Evolutionary conservation across 257 asterid genomes (phyloP).

Genomic region (Datura wrightii): DNA sequence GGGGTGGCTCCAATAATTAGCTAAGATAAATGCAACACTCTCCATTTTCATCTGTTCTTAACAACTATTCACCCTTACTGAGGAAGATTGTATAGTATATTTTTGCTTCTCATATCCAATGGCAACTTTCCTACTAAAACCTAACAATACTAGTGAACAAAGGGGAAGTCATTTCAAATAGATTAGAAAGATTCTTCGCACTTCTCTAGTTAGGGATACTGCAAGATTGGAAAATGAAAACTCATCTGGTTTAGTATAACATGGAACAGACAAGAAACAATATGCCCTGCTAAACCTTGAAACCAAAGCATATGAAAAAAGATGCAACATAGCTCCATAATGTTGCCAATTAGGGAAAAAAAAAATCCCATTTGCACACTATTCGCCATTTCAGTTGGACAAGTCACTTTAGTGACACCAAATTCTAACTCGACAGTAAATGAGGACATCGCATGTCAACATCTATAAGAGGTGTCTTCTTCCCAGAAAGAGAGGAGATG

Average conservation of each 20-base stretch:
- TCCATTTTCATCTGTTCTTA: neutral
- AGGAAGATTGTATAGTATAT: neutral
- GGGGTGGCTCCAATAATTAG: neutral
- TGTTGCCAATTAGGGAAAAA: neutral
- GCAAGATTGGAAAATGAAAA: constrained; percentile 25
- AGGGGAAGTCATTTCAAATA: neutral
- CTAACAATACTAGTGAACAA: neutral
- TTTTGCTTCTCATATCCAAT: neutral
- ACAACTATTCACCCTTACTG: neutral
- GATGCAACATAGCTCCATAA: neutral
- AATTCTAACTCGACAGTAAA: neutral
- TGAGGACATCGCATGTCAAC: neutral
- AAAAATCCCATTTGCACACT: neutral
- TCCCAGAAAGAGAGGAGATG: neutral
- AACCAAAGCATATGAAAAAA: neutral
- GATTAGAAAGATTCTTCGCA: neutral
- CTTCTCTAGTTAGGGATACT: neutral
- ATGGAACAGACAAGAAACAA: neutral
- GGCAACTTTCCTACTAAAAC: neutral
- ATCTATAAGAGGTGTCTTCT: neutral
- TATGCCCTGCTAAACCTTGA: neutral
- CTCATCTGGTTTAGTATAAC: neutral
- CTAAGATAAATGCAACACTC: neutral
- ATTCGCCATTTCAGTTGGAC: neutral
- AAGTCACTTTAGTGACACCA: neutral